phyloP scores from a whole-genome alignment of 2,329 filamentous ascomycete genomes.

The Fusarium nanum region DNA sequence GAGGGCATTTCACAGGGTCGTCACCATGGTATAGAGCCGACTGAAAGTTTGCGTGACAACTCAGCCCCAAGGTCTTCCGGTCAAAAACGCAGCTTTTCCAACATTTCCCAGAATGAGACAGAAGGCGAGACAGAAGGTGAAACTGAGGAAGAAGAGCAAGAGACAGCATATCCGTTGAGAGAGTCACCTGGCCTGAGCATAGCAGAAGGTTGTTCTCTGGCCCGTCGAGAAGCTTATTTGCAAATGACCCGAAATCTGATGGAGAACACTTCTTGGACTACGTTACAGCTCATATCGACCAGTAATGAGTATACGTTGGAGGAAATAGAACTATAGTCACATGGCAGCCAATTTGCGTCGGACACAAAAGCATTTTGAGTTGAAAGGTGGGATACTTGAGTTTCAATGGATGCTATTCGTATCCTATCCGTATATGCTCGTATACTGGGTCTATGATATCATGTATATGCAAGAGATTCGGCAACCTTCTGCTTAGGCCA shows the following conservation, averaged over 20 bases:
- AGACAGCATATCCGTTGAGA: slow-evolving; percentile 16
- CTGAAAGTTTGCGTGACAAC: background rate
- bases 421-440: background rate
- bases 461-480: slow-evolving; percentile 21
- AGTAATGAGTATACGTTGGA: slow-evolving; percentile 48
- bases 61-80: background rate
- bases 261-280: slow-evolving; percentile 45
- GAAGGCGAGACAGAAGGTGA: background rate
- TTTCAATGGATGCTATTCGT: background rate
- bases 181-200: slow-evolving; percentile 30
- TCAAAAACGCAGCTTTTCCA: slow-evolving; percentile 39
- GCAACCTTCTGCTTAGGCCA: slow-evolving; percentile 42
- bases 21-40: background rate
- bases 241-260: slow-evolving; percentile 48
- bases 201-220: slow-evolving; percentile 36
- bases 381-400: background rate
- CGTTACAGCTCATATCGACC: slow-evolving; percentile 52
- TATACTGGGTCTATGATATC: background rate
- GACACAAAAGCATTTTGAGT: background rate
- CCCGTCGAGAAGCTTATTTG: slow-evolving; percentile 50
- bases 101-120: slow-evolving; percentile 7
- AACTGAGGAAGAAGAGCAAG: background rate
- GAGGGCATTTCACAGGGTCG: background rate
- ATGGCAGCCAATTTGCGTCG: background rate
- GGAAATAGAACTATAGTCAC: slow-evolving; percentile 51